Evolutionary conservation across 2,329 filamentous ascomycete species (phyloP).

Genomic region (Arachnopeziza araneosa): DNA sequence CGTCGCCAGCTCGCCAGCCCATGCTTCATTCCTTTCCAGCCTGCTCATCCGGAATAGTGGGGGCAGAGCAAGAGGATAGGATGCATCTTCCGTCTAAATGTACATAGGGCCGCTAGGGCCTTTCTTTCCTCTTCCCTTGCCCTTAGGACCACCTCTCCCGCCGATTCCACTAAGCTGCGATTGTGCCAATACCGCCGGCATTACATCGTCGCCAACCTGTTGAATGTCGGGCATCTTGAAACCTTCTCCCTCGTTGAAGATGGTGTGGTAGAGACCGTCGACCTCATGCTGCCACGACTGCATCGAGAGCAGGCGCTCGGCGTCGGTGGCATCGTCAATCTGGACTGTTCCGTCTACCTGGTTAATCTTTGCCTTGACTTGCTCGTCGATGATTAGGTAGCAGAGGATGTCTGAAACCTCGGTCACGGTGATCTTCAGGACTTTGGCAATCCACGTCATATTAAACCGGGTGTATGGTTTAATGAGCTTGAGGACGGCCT

Average conservation of each 20-base stretch:
- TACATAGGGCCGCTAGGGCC: background rate
- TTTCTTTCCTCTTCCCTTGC: constrained; percentile 8
- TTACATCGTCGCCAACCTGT: constrained; percentile 17
- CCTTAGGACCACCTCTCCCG: constrained; percentile 1
- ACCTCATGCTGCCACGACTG: constrained; percentile 68
- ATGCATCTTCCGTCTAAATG: too few species aligned
- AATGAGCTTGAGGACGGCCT: constrained; percentile 87
- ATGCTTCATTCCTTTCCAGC: too few species aligned
- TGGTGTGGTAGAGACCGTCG: constrained; percentile 59
- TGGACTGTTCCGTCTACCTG: constrained; percentile 80
- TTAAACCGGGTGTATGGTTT: constrained; percentile 93
- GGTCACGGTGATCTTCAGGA: constrained; percentile 75
- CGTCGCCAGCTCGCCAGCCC: background rate
- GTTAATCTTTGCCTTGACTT: constrained; percentile 83
- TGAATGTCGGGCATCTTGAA: constrained; percentile 37
- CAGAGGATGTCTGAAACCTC: constrained; percentile 96
- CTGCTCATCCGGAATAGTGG: too few species aligned
- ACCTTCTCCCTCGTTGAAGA: constrained; percentile 75
- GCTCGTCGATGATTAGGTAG: constrained; percentile 86
- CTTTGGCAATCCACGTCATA: constrained; percentile 77
- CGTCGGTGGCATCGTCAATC: constrained; percentile 69
- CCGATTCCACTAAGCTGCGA: background rate
- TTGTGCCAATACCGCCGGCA: background rate
- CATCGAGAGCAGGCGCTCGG: constrained; percentile 68
- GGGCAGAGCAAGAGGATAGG: too few species aligned